Conservation (phyloP, 139 green algal genomes). For the Tetraselmis chui region DNA sequence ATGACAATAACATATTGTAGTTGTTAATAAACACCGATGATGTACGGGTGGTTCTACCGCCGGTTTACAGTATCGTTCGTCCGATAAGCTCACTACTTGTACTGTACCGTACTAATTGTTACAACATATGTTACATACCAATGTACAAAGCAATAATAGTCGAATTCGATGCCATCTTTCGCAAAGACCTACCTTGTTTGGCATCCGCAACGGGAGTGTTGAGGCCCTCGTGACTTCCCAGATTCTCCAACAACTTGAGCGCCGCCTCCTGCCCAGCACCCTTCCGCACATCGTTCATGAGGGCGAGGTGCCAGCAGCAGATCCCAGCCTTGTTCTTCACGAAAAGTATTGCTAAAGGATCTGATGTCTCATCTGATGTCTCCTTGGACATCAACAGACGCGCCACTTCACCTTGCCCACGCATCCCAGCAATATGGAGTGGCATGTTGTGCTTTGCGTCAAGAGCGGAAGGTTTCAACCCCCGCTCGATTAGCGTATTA, state of each 20-base stretch:
- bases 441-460: constrained; percentile 30
- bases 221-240: neutral
- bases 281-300: neutral
- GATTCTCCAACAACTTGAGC: constrained; percentile 1
- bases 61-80: no score
- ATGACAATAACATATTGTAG: no score
- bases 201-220: neutral
- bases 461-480: constrained; percentile 13
- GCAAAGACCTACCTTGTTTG: no score
- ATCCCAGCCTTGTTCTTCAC: constrained; percentile 31
- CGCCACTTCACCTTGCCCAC: constrained; percentile 17
- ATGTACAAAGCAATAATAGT: no score
- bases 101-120: no score
- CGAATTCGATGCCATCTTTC: no score
- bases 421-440: constrained; percentile 28
- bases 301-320: constrained; percentile 19
- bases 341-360: constrained; percentile 1
- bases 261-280: constrained; percentile 8
- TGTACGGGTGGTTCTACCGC: no score
- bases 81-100: no score
- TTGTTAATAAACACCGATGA: no score
- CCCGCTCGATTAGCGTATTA: constrained; percentile 10
- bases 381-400: constrained; percentile 20
- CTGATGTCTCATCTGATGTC: no score
- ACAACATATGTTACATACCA: no score